Conservation (phyloP, 768 basidiomycete species). For the Neoboletus subvelutipes region DNA sequence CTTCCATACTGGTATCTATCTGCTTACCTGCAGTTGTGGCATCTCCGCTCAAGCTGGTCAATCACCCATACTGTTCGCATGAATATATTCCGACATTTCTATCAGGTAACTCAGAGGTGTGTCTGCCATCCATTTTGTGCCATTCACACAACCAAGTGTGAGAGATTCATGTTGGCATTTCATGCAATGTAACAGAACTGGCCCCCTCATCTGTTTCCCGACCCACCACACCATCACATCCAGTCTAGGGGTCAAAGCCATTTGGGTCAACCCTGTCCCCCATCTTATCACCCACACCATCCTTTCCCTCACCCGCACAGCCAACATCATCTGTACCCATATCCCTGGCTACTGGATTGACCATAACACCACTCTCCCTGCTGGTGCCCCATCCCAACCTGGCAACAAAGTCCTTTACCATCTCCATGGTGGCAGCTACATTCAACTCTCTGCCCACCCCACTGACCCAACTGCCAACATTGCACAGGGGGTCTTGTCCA, state of each 20-base stretch:
- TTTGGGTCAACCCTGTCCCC: constrained; percentile 37
- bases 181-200: no score
- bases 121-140: no score
- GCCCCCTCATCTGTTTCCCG: background rate
- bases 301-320: constrained; percentile 26
- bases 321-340: constrained; percentile 26
- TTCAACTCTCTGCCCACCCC: constrained; percentile 30
- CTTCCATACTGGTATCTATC: no score
- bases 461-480: constrained; percentile 24
- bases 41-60: no score
- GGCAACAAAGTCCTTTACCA: constrained; percentile 36
- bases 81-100: constrained; percentile 18
- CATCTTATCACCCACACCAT: constrained; percentile 35
- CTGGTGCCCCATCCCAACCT: constrained; percentile 20
- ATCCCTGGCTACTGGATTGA: constrained; percentile 41
- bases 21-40: no score
- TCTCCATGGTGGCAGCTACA: constrained; percentile 34
- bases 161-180: no score
- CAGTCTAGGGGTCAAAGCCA: constrained; percentile 26
- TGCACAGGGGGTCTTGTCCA: constrained; percentile 20
- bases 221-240: constrained; percentile 20
- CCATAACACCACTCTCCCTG: constrained; percentile 13
- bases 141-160: no score
- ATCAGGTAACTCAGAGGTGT: constrained; percentile 8
- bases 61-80: no score